Percentiles rank a stretch among this genome's conserved stretches.
These are phyloP conservation scores for Pythium insidiosum DNA, from an alignment of 352 stramenopile species.

Conservation along the genomic window DNA sequence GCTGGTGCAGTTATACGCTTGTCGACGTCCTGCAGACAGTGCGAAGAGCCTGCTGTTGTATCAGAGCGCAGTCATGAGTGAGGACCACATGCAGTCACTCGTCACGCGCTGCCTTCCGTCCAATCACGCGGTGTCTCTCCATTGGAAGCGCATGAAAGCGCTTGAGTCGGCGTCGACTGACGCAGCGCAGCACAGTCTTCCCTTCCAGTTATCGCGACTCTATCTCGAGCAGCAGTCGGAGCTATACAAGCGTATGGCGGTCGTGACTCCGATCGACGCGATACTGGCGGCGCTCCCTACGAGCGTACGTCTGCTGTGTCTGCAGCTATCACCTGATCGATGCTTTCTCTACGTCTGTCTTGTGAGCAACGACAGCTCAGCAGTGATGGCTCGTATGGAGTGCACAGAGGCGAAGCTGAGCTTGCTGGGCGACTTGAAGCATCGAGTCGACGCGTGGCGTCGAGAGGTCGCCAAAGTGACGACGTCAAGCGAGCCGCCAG, in stretches of 20 bases:
- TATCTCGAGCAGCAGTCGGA: conserved; percentile 63
- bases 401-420: conserved; percentile 27
- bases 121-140: conserved; percentile 36
- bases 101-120: conserved; percentile 27
- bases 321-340: conserved; percentile 63
- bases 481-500: conserved; percentile 5
- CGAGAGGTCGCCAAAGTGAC: conserved; percentile 20
- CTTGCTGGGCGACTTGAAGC: conserved; percentile 18
- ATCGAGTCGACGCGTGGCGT: conserved; percentile 32
- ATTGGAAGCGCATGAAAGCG: conserved; percentile 33
- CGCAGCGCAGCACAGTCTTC: conserved; percentile 35
- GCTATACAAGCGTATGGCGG: conserved; percentile 48
- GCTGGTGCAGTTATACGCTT: conserved; percentile 47
- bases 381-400: conserved; percentile 50
- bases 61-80: conserved; percentile 35
- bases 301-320: conserved; percentile 27
- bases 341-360: conserved; percentile 56
- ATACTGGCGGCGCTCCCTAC: conserved; percentile 34
- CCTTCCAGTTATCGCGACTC: conserved; percentile 56
- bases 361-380: conserved; percentile 27
- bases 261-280: conserved; percentile 26
- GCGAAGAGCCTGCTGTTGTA: conserved; percentile 55
- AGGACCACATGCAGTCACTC: conserved; percentile 19
- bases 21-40: conserved; percentile 29
- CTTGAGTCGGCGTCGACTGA: conserved; percentile 27